Base-by-base conservation (phyloP, 176 grass and related monocot species). In the Zoysia pacifica region DNA sequence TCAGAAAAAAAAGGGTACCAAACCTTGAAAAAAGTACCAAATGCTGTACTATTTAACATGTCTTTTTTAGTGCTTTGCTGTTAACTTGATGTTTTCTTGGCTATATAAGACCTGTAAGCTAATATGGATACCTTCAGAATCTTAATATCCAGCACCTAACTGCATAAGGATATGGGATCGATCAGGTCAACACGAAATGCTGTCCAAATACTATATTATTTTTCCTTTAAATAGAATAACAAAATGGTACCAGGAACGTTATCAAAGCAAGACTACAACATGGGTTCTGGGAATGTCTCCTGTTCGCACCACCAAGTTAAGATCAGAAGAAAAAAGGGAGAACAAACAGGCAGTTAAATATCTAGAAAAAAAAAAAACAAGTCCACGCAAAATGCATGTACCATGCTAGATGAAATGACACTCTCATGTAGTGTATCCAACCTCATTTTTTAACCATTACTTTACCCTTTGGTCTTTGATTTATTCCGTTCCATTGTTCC, bases 331-430 rank as follows among this genome's bases (percentile, higher is more conserved):
- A 39, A 41, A 74, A 42, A 43, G 42, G 64, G 51, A 69, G 13
- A 60, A 12, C 49, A 76, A n/a, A 41, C 35, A 43, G 4, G 48
- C 3, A 78, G 76, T 48, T 60, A 16, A 78, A 85, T 6, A 14
- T 4, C 19, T 65, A 46, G 50, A 53, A 11, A 53, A 11, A 11
- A 53, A 11, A 52, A 11, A 62, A 85, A 67, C n/a, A 77, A 78
- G 28, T 40, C 58, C 44, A 5, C 11, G 59, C 50, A 49, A 65
- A 87, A 55, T 47, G 66, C 45, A 73, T 28, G 28, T 65, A 72
- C 44, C 68, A 52, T 11, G 62, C n/a, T 67, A 78, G 38, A 77
- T 44, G 60, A 38, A 44, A 14, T 48, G 18, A 10, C 4, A 7
- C 47, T 46, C 70, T 11, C 45, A 70, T 19, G 55, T 48, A 54